phyloP scores from a whole-genome alignment of 1,284 basidiomycete species.

The Schizophyllum amplum region DNA sequence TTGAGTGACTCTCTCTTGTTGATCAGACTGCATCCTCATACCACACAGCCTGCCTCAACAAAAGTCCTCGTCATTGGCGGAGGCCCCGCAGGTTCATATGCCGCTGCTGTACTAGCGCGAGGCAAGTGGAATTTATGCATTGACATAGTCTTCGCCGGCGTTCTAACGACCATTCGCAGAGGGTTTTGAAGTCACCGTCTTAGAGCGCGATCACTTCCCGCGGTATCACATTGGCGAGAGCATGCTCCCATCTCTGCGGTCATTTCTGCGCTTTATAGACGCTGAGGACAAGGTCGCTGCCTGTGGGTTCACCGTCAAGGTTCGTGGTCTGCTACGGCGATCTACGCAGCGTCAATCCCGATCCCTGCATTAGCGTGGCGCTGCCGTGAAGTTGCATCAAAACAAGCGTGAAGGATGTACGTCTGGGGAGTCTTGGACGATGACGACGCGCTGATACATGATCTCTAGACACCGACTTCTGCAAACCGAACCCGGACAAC shows the following conservation, averaged over 20 bases:
- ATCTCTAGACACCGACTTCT: slow-evolving; percentile 34
- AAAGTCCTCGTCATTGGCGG: slow-evolving; percentile 33
- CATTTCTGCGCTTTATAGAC: slow-evolving; percentile 33
- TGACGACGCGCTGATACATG: not conserved
- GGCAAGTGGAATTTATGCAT: slow-evolving; percentile 13
- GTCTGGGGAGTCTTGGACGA: slow-evolving; percentile 9
- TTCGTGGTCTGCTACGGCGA: slow-evolving; percentile 10
- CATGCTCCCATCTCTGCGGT: slow-evolving; percentile 35
- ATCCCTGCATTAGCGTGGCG: slow-evolving; percentile 32
- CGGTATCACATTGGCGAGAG: slow-evolving; percentile 42
- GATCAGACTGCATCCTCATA: not conserved
- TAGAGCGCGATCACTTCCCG: slow-evolving; percentile 31
- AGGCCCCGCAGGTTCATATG: slow-evolving; percentile 49
- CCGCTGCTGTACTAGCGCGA: slow-evolving; percentile 43
- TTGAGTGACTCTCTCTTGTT: not conserved
- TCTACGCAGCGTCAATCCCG: not conserved
- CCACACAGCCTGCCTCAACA: slow-evolving; percentile 14
- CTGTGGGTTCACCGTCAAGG: slow-evolving; percentile 34
- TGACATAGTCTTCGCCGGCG: too few relatives aligned
- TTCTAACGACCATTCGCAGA: too few relatives aligned
- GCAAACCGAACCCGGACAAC: slow-evolving; percentile 26
- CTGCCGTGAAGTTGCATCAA: slow-evolving; percentile 33
- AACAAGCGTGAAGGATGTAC: slow-evolving; percentile 32
- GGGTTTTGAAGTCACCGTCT: slow-evolving; percentile 37
- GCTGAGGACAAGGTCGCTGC: slow-evolving; percentile 28